A percentile compares a stretch with the other conserved stretches of the same genome.
Evolutionary conservation across 129 eudicot species (phyloP).

Genomic region (Tagetes erecta): DNA sequence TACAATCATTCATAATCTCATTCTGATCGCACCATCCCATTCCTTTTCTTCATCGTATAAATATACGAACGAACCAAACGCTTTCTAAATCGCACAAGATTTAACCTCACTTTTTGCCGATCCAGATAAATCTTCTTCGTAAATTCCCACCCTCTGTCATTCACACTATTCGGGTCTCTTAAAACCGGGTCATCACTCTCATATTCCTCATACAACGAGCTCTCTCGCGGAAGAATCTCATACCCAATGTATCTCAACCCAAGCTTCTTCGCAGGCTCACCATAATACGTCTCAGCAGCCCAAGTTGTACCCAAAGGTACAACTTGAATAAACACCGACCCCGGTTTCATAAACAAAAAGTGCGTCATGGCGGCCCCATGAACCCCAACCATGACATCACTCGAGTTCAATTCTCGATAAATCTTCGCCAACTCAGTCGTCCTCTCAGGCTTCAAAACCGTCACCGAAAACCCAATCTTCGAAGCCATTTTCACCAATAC

Average conservation of each 20-base stretch:
- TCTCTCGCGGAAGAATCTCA: conserved; percentile 64
- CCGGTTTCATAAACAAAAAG: conserved; percentile 77
- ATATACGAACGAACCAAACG: conserved; percentile 70
- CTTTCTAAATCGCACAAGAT: conserved; percentile 65
- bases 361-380: conserved; percentile 99
- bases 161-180: conserved; percentile 69
- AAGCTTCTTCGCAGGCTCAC: conserved; percentile 72
- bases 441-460: conserved; percentile 54
- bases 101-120: conserved; percentile 71
- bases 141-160: conserved; percentile 76
- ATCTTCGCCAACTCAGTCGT: conserved; percentile 77
- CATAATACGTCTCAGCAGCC: conserved; percentile 94
- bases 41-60: conserved; percentile 54
- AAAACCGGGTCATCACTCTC: conserved; percentile 69
- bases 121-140: conserved; percentile 89
- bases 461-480: conserved; percentile 67
- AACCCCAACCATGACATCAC: conserved; percentile 93
- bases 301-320: conserved; percentile 87
- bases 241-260: conserved; percentile 79
- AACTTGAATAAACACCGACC: conserved; percentile 80
- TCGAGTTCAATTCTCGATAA: conserved; percentile 70
- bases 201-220: conserved; percentile 78
- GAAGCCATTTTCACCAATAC: conserved; percentile 57
- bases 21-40: conserved; percentile 29
- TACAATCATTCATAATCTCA: background rate